Conservation (phyloP, 1,284 basidiomycete genomes). For the Hypsizygus ulmarius region DNA sequence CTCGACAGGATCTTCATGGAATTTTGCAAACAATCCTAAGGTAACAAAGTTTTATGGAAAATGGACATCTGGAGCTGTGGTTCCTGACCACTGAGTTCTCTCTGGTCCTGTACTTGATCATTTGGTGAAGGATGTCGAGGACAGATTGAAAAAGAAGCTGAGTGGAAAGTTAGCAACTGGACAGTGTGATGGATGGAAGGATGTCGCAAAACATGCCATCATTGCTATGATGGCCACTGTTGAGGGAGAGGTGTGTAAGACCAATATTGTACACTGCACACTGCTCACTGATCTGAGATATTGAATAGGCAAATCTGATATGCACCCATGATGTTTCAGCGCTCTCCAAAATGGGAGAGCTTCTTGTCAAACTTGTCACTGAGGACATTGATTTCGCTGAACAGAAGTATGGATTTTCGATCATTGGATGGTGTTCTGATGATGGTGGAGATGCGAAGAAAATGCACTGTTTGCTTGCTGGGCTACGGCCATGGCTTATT, state of each 20-base stretch:
- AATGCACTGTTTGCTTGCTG: conserved; percentile 23
- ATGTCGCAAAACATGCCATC: conserved; percentile 22
- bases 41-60: conserved; percentile 21
- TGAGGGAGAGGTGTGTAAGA: conserved; percentile 14
- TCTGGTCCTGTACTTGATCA: conserved; percentile 22
- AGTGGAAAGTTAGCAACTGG: conserved; percentile 22
- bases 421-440: conserved; percentile 21
- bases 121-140: conserved; percentile 20
- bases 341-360: conserved; percentile 29
- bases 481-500: conserved; percentile 22
- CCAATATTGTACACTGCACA: not conserved
- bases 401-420: conserved; percentile 11
- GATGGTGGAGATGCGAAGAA: conserved; percentile 29
- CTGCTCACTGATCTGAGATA: not conserved
- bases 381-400: conserved; percentile 21
- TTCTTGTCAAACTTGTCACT: conserved; percentile 24
- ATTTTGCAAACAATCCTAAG: conserved; percentile 24
- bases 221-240: conserved; percentile 20
- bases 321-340: conserved; percentile 26
- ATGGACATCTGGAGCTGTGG: conserved; percentile 22
- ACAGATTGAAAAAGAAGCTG: conserved; percentile 10
- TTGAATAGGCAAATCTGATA: conserved; percentile 22
- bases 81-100: conserved; percentile 22
- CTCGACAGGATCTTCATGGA: conserved; percentile 20
- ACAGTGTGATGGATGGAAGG: conserved; percentile 32